Evolutionary conservation across 2,329 filamentous ascomycete species (phyloP), one percentile per base, ranked within the genome.

Genomic region (Hymenoscyphus fraxineus): DNA sequence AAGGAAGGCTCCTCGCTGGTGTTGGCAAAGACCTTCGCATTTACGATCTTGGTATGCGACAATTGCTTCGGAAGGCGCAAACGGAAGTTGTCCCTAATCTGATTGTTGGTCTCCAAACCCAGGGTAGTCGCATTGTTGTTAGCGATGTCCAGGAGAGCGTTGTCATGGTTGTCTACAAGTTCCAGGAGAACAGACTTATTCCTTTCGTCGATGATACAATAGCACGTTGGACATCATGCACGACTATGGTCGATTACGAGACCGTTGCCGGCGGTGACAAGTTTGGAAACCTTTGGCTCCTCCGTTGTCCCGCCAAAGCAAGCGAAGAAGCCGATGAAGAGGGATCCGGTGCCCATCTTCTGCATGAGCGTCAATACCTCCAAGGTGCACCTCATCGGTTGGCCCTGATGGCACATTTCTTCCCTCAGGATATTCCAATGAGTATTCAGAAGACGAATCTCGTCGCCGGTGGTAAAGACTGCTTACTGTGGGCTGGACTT

Each of bases 241-340:
- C 91, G 0, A 85, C 93, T 2, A 97, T 99, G 92, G 88, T 98
- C 1, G 95, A 99, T 78, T 99, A 99, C 77, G 95, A 99, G 76
- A 96, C 95, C 0, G 88, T 91, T 31, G 93, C 93, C 2, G 95
- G 94, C 41, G 94, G 94, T 41, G 95, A 99, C 80, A 98, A 97
- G 75, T 99, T 99, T 70, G 96, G 95, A 66, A 99, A 99, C 73
- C 79, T 99, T 16, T 99, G 93, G 88, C 85, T 99, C 56, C 83
- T 99, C 38, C 90, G 95, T 58, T 95, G 91, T 73, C 93, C 94
- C 0, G 82, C 88, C 66, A 95, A 96, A 76, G 88, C 89, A 7
- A 96, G 92, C 44, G 89, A 93, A 69, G 92, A 96, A 75, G 90
- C 93, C 0, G 95, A 99, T 72, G 95, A 97, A 76, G 92, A 96